phyloP scores from a whole-genome alignment of 176 grass and related monocot genomes.

The Musa beccarii region DNA sequence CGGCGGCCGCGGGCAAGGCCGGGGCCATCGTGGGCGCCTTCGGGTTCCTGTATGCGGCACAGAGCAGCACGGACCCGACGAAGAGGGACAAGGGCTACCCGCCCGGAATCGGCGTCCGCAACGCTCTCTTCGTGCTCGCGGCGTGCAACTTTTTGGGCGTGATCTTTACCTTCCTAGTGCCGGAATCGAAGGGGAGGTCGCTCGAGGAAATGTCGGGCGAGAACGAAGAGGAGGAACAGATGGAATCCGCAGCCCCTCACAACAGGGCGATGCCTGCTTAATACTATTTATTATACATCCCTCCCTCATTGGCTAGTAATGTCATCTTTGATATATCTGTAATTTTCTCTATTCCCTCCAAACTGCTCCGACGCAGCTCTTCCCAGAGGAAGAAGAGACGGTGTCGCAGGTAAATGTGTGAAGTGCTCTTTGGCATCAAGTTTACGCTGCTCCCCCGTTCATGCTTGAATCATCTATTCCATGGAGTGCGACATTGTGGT shows the following conservation, averaged over 20 bases:
- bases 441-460: no score
- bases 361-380: no score
- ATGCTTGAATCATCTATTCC: no score
- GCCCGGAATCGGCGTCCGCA: conserved; percentile 34
- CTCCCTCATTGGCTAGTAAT: neutral
- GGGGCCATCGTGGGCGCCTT: conserved; percentile 72
- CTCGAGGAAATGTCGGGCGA: conserved; percentile 51
- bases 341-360: no score
- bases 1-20: conserved; percentile 61
- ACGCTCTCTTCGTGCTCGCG: conserved; percentile 42
- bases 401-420: no score
- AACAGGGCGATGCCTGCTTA: neutral
- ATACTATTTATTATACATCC: neutral
- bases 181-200: conserved; percentile 53
- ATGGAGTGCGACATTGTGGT: no score
- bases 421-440: no score
- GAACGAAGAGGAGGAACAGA: conserved; percentile 16
- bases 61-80: conserved; percentile 12
- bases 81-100: conserved; percentile 33
- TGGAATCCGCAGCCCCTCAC: neutral
- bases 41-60: conserved; percentile 60
- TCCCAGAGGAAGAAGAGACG: no score
- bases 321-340: no score
- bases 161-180: conserved; percentile 43
- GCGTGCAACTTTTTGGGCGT: conserved; percentile 34